phyloP scores from a whole-genome alignment of 805 yeast genomes.

The Grigorovia yakushimaensis region DNA sequence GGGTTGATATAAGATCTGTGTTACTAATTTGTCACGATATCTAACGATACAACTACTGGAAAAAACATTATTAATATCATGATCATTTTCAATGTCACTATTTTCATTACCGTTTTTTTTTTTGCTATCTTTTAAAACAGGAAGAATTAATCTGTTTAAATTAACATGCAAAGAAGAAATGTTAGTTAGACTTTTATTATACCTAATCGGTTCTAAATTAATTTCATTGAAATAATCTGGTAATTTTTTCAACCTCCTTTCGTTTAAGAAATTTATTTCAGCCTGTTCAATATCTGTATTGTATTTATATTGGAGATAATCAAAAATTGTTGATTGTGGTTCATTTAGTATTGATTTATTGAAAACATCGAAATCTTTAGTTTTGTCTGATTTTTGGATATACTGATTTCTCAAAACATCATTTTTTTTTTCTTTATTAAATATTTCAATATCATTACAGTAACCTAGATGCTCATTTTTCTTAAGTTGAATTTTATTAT shows the following conservation, averaged over 20 bases:
- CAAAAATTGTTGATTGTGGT: slow-evolving; percentile 6
- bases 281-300: slow-evolving; percentile 19
- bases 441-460: too few relatives aligned
- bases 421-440: too few relatives aligned
- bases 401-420: too few relatives aligned
- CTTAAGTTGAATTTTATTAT: too few relatives aligned
- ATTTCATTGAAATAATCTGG: background rate
- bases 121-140: background rate
- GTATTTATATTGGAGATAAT: slow-evolving; percentile 15
- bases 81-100: background rate
- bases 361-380: background rate
- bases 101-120: background rate
- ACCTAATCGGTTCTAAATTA: background rate
- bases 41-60: background rate
- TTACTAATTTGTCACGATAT: background rate
- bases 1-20: slow-evolving; percentile 1
- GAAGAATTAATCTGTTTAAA: background rate
- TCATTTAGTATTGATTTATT: background rate
- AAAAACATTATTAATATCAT: background rate
- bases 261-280: slow-evolving; percentile 26
- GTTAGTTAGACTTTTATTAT: background rate
- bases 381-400: too few relatives aligned
- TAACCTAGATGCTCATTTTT: background rate
- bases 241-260: slow-evolving; percentile 23
- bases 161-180: background rate